Evolutionary conservation across 768 basidiomycete genomes (phyloP).

Genomic region (Mycena latifolia): DNA sequence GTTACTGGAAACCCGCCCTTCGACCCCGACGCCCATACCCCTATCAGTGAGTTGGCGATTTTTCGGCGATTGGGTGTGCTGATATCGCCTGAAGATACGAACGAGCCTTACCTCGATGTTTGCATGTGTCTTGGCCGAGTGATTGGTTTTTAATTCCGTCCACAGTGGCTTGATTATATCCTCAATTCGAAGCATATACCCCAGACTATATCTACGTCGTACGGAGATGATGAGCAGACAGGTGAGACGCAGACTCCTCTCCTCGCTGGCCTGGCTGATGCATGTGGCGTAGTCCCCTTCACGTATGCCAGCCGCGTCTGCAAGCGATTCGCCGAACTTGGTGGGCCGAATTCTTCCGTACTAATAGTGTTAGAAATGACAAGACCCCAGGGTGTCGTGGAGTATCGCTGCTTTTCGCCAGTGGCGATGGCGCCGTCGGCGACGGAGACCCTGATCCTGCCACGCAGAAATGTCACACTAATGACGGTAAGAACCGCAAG

Average conservation of each 20-base stretch:
- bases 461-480: constrained; percentile 67
- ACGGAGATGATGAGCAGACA: constrained; percentile 80
- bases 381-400: constrained; percentile 67
- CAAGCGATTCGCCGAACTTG: constrained; percentile 71
- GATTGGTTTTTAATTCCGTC: constrained; percentile 33
- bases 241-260: constrained; percentile 50
- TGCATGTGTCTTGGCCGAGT: constrained; percentile 23
- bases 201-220: constrained; percentile 77
- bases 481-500: constrained; percentile 55
- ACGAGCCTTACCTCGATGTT: constrained; percentile 63
- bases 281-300: constrained; percentile 59
- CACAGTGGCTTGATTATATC: constrained; percentile 75
- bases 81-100: constrained; percentile 45
- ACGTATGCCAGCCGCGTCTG: constrained; percentile 72
- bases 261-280: neutral
- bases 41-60: constrained; percentile 33
- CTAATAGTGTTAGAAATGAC: neutral
- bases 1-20: constrained; percentile 75
- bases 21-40: constrained; percentile 57
- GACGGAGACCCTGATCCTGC: constrained; percentile 67
- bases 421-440: constrained; percentile 79
- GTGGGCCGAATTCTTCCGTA: constrained; percentile 43
- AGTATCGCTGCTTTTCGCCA: constrained; percentile 72
- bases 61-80: neutral
- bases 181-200: constrained; percentile 60